Conservation (phyloP, 331 rosid species). For the Rhamnella rubrinervis region DNA sequence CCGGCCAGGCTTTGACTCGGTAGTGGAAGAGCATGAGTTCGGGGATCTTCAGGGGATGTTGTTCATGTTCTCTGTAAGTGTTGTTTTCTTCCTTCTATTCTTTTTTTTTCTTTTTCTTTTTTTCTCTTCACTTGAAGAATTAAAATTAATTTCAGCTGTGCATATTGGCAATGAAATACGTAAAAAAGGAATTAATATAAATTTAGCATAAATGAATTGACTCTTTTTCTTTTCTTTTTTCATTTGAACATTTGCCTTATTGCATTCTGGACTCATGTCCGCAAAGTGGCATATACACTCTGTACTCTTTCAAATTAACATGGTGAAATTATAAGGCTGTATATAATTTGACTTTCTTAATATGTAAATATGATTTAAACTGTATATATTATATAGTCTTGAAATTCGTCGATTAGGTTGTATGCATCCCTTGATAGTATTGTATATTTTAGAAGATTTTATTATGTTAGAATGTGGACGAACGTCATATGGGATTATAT, state of each 20-base stretch:
- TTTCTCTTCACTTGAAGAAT: not conserved
- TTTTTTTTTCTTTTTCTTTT: not conserved
- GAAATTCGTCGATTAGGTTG: not conserved
- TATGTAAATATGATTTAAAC: not conserved
- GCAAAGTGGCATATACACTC: not conserved
- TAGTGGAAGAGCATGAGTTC: slow-evolving; percentile 57
- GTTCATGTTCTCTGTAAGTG: slow-evolving; percentile 90
- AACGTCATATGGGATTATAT: too few relatives aligned
- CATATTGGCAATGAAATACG: not conserved
- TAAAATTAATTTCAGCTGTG: not conserved
- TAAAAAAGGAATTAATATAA: not conserved
- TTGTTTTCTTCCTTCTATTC: not conserved
- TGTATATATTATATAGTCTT: not conserved
- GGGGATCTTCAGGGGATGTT: slow-evolving; percentile 85
- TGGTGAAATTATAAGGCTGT: too few relatives aligned
- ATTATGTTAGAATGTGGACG: not conserved
- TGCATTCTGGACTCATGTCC: not conserved
- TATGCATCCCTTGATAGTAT: not conserved
- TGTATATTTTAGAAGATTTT: not conserved
- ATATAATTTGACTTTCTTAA: not conserved
- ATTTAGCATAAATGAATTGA: not conserved
- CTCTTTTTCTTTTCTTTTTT: not conserved
- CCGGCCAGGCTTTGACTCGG: slow-evolving; percentile 50
- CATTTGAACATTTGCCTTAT: not conserved
- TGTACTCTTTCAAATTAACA: too few relatives aligned